Base-by-base conservation (phyloP, 371 early-diverging fungal genomes). In the Mortierella sp. region DNA sequence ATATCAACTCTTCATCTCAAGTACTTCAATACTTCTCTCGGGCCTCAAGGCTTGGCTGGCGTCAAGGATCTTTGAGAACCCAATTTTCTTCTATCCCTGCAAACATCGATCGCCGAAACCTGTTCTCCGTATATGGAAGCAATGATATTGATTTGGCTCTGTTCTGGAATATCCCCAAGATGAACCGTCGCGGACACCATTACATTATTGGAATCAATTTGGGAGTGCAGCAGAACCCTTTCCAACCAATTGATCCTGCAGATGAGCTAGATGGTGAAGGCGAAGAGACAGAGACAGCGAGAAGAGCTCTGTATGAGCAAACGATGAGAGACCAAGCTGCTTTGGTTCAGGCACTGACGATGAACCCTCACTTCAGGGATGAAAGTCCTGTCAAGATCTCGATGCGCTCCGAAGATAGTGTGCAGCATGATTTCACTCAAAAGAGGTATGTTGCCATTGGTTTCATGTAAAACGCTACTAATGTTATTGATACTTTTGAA, bases 141-240 rank as follows among this genome's bases (percentile, higher is more conserved):
- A 94, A 93, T 61, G 96, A 96, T 68, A 88, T 97, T 26, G 98
- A 98, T 74, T 85, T 97, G 60, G 87, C 92, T 4, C 70, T 98
- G n/a, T 93, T 94, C 73, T 98, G 96, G 96, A 90, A 92, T 55
- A 86, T 89, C 16, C 91, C 88, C 37, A 85, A 86, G 30, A 75
- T 84, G 78, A 85, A 78, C 47, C 87, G 89, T 2, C 88, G 87
- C 45, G 93, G 98, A 0, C 96, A 96, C 73, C 96, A 96, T 75
- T 95, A 94, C 64, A 94, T 97, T 63, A 93, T 95, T 49, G 97
- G 97, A 20, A 93, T 96, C 64, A 96, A 96, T 73, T 80, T 96
- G 8, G 90, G 91, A n/a, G 88, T 94, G 20, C 94, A 94, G 54
- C 89, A 92, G 64, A 93, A 90, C 74, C 94, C 90, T 18, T 87